Evolutionary conservation across 352 stramenopile species (phyloP).

Genomic region (Globisporangium iwayamae): DNA sequence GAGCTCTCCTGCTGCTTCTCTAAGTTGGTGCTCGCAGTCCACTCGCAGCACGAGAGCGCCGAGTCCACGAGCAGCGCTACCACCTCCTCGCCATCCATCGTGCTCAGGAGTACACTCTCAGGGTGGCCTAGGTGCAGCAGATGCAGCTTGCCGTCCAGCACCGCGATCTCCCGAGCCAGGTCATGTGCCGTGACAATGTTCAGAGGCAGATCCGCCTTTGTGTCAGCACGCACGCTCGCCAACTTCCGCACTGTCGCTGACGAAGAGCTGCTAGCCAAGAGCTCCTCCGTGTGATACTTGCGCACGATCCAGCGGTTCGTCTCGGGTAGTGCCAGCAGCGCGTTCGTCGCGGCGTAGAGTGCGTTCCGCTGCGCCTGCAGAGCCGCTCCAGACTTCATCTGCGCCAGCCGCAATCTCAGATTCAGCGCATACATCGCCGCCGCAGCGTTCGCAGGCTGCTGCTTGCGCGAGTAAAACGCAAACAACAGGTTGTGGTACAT

Average conservation of each 20-base stretch:
- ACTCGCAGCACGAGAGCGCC: slow-evolving; percentile 17
- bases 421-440: slow-evolving; percentile 56
- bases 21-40: slow-evolving; percentile 22
- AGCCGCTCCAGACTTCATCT: slow-evolving; percentile 31
- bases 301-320: slow-evolving; percentile 66
- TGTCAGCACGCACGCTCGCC: not conserved
- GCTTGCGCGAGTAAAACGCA: slow-evolving; percentile 58
- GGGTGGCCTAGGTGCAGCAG: slow-evolving; percentile 48
- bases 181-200: slow-evolving; percentile 66
- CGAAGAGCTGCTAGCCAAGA: slow-evolving; percentile 13
- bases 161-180: slow-evolving; percentile 47
- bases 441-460: slow-evolving; percentile 60
- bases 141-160: slow-evolving; percentile 63
- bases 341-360: slow-evolving; percentile 43
- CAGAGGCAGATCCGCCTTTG: slow-evolving; percentile 19
- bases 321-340: slow-evolving; percentile 35
- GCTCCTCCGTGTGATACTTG: slow-evolving; percentile 66
- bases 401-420: slow-evolving; percentile 40
- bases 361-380: slow-evolving; percentile 63
- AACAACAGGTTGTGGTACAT: slow-evolving; percentile 72
- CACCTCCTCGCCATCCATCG: slow-evolving; percentile 56
- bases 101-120: slow-evolving; percentile 52
- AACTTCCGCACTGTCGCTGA: slow-evolving; percentile 11
- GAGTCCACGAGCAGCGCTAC: slow-evolving; percentile 52
- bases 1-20: slow-evolving; percentile 48